Conservation (phyloP, 306 rosid species). For the Cucurbita maxima region DNA sequence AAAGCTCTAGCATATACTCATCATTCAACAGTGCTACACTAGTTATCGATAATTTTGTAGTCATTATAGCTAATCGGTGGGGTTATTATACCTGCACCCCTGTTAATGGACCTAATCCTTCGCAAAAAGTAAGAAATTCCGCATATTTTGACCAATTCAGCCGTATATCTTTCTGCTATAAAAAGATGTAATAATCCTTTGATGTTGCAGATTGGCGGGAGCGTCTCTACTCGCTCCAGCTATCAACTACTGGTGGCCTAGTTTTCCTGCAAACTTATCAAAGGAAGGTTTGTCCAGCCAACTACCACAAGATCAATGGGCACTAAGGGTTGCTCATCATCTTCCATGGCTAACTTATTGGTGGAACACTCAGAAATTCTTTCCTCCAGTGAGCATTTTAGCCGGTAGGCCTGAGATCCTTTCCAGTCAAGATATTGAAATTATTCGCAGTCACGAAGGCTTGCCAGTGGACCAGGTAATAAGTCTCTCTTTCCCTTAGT, state of each 20-base stretch:
- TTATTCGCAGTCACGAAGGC: background rate
- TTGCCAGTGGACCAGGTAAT: background rate
- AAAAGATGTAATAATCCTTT: background rate
- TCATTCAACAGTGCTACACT: no score
- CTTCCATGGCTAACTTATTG: conserved; percentile 71
- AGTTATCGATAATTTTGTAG: background rate
- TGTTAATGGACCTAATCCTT: no score
- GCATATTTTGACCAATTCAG: no score
- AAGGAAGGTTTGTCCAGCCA: conserved; percentile 23
- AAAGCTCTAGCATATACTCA: no score
- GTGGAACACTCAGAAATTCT: conserved; percentile 87
- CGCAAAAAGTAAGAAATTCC: no score
- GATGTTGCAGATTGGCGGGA: conserved; percentile 38
- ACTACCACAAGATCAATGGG: conserved; percentile 48
- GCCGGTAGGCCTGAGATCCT: conserved; percentile 7
- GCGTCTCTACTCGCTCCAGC: conserved; percentile 51
- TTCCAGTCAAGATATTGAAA: conserved; percentile 3
- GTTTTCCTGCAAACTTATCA: conserved; percentile 55
- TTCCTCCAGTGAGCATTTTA: conserved; percentile 25
- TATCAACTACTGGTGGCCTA: conserved; percentile 70
- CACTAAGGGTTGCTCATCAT: conserved; percentile 51
- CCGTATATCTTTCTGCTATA: background rate
- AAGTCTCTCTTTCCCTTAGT: background rate
- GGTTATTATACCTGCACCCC: no score
- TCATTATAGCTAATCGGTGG: background rate